Evolutionary conservation across 2,329 filamentous ascomycete species (phyloP), one percentile per base, ranked within the genome.

Genomic region (Fusarium phyllophilum): DNA sequence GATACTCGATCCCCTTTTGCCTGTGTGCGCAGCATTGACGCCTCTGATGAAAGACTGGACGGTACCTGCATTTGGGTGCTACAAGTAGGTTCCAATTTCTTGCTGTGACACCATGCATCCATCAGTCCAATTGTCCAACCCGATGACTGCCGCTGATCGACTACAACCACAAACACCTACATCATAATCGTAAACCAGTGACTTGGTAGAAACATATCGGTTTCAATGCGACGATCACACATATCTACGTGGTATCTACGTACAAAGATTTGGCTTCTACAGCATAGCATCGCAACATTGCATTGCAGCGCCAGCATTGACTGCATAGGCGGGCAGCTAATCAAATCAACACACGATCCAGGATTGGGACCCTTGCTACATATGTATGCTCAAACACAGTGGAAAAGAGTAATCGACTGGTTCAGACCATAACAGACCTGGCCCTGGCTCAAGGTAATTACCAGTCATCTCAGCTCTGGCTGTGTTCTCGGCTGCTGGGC

Each of bases 341-440:
- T 64, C 72, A 64, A 75, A 69, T 69, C 58, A 57, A 57, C 54
- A 59, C 73, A 41, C 20, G 34, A 41, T 46, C 60, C 60, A 64
- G 67, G 49, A 51, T 44, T 54, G 33, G 31, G 36, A 66, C 58
- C 75, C 75, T 52, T 52, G 68, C 62, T 45, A 29, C 26, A 29
- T 29, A 29, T 29, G 26, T 29, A 77, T 55, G 56, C 65, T 78
- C 76, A 78, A 75, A 77, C 73, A 73, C 65, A 69, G 68, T 66
- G 73, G 76, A 63, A 78, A 66, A 75, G 73, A 62, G 46, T 67
- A 73, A 65, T 74, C 64, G 73, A 46, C 49, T 31, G 29, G 49
- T 36, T 57, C 49, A 56, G 56, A 39, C 45, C 49, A 66, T 60
- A 36, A 41, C 56, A 66, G 62, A 34, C 57, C 54, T 63, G 49